Evolutionary conservation across 805 yeast species (phyloP).

Genomic region (Starmerella potacharoeniae): DNA sequence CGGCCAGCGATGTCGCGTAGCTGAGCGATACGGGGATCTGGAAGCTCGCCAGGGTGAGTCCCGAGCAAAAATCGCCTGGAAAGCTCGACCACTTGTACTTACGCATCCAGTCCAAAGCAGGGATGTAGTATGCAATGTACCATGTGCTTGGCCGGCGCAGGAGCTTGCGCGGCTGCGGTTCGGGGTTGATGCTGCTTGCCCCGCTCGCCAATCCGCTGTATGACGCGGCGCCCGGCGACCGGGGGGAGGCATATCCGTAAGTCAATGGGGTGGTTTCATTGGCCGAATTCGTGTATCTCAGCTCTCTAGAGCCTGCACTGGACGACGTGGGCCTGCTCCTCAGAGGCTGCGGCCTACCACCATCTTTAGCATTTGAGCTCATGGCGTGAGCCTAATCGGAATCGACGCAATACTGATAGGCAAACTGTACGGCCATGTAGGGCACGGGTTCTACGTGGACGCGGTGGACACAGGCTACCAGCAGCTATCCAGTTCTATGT

Average conservation of each 20-base stretch:
- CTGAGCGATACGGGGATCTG: constrained; percentile 83
- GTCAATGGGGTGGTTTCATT: neutral
- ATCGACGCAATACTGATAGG: neutral
- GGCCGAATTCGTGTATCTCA: neutral
- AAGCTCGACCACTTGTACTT: constrained; percentile 32
- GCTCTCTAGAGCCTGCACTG: neutral
- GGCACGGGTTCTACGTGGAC: no score
- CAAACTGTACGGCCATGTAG: neutral
- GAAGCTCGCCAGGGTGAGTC: constrained; percentile 77
- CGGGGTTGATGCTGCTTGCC: neutral
- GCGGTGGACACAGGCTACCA: no score
- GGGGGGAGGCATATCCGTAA: neutral
- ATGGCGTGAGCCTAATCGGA: neutral
- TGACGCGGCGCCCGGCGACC: neutral
- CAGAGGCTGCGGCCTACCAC: no score
- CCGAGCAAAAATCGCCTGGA: constrained; percentile 64
- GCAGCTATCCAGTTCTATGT: no score
- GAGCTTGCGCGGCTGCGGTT: neutral
- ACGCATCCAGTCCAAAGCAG: constrained; percentile 44
- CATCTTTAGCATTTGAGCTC: neutral
- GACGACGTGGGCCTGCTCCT: neutral
- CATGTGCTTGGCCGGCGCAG: constrained; percentile 15
- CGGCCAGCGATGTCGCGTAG: constrained; percentile 74
- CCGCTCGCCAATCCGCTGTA: neutral
- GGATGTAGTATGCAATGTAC: constrained; percentile 41